Percentiles rank a stretch among this genome's conserved stretches.
phyloP scores from a whole-genome alignment of 2,329 filamentous ascomycete species.

The Huntiella moniliformis region DNA sequence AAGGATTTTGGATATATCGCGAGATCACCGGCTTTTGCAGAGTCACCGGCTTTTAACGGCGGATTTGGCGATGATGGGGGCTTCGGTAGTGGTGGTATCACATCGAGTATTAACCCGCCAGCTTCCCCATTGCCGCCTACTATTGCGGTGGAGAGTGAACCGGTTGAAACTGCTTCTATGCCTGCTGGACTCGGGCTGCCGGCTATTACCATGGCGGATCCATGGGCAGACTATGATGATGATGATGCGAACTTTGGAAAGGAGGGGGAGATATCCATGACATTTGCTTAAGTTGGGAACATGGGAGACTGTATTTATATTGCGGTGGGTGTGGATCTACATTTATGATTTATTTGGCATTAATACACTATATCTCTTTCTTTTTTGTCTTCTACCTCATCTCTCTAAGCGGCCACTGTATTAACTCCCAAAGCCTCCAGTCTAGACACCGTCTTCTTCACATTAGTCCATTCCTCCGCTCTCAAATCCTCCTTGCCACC shows the following conservation, averaged over 20 bases:
- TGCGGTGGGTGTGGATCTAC: too few relatives aligned
- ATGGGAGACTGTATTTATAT: too few relatives aligned
- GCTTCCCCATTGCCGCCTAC: not conserved
- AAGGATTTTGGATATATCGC: conserved; percentile 18
- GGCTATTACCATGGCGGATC: conserved; percentile 33
- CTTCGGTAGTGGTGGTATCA: not conserved
- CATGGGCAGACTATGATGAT: conserved; percentile 52
- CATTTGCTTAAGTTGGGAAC: conserved; percentile 41
- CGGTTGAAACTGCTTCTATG: not conserved
- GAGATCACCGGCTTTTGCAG: conserved; percentile 14
- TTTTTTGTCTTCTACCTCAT: not conserved
- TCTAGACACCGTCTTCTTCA: conserved; percentile 73
- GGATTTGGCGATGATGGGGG: not conserved
- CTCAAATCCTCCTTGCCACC: conserved; percentile 71
- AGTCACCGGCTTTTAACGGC: conserved; percentile 11
- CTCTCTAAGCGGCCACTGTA: conserved; percentile 21
- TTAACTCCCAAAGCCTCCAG: conserved; percentile 44
- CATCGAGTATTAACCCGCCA: conserved; percentile 13
- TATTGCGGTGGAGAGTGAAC: not conserved
- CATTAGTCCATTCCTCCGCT: conserved; percentile 77
- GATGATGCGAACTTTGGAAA: conserved; percentile 39
- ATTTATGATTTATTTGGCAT: too few relatives aligned
- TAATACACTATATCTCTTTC: not conserved
- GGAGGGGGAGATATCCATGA: conserved; percentile 63
- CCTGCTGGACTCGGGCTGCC: conserved; percentile 28